phyloP scores from a whole-genome alignment of 2,329 filamentous ascomycete genomes.

The Stagonosporopsis rhizophila region DNA sequence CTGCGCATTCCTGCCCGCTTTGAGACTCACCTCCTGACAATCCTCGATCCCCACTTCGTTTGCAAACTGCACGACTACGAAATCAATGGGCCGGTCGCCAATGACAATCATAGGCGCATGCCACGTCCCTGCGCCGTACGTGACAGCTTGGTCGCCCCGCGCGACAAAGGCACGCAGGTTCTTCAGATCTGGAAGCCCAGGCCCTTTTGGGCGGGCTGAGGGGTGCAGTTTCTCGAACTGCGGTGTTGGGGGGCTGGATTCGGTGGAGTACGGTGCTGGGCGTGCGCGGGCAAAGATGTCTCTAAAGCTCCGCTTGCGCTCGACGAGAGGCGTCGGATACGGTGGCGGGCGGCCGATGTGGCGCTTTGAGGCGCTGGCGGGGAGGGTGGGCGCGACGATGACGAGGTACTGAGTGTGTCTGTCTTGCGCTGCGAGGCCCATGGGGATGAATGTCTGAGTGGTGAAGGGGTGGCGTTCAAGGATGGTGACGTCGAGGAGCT shows the following conservation, averaged over 20 bases:
- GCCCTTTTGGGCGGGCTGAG: conserved; percentile 52
- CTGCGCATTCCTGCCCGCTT: conserved; percentile 32
- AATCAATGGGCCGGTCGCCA: conserved; percentile 74
- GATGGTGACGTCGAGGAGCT: conserved; percentile 70
- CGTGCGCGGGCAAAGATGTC: conserved; percentile 54
- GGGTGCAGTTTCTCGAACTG: conserved; percentile 39
- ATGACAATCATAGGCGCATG: conserved; percentile 96
- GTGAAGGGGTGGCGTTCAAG: conserved; percentile 94
- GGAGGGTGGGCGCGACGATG: conserved; percentile 82
- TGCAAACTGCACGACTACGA: conserved; percentile 82
- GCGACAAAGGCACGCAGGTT: conserved; percentile 80
- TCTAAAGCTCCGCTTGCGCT: conserved; percentile 35
- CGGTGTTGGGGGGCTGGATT: conserved; percentile 49
- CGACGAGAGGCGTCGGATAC: conserved; percentile 52
- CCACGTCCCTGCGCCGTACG: conserved; percentile 91
- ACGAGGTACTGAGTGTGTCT: conserved; percentile 72
- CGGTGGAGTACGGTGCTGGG: conserved; percentile 60
- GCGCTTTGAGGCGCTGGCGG: conserved; percentile 50
- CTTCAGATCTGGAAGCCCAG: conserved; percentile 74
- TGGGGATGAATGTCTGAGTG: conserved; percentile 88
- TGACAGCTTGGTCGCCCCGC: conserved; percentile 80
- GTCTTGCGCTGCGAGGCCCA: conserved; percentile 63
- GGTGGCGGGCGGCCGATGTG: conserved; percentile 44
- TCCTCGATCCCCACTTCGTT: conserved; percentile 86
- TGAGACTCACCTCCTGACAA: conserved; percentile 76